A percentile compares a stretch with the other conserved stretches of the same genome.
phyloP scores from a whole-genome alignment of 768 basidiomycete genomes.

The Boletus vinaceobasis region DNA sequence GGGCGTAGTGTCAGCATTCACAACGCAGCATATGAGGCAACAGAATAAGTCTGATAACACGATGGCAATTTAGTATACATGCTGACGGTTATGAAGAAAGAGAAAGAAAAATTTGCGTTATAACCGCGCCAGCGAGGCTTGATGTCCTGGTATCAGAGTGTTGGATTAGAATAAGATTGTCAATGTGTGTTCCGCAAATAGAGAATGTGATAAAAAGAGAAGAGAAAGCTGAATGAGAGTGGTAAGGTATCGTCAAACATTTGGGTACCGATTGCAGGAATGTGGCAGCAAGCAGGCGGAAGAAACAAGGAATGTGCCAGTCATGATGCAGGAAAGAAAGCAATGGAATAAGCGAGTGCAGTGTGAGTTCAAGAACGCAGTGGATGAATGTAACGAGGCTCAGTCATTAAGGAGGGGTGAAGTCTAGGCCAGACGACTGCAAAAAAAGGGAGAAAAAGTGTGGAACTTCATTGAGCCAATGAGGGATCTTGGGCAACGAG shows the following conservation, averaged over 20 bases:
- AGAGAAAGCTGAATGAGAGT: slow-evolving; percentile 28
- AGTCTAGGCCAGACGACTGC: slow-evolving; percentile 16
- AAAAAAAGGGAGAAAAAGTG: slow-evolving; percentile 3
- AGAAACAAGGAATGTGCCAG: slow-evolving; percentile 30
- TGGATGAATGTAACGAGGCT: slow-evolving; percentile 19
- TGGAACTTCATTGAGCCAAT: slow-evolving; percentile 40
- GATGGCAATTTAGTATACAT: slow-evolving; percentile 20
- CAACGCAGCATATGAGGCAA: slow-evolving; percentile 73
- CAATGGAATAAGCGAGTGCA: slow-evolving; percentile 28
- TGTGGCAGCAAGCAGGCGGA: slow-evolving; percentile 17
- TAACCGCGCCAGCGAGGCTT: slow-evolving; percentile 22
- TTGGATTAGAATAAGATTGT: slow-evolving; percentile 28
- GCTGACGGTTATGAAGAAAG: slow-evolving; percentile 11
- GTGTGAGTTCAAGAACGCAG: slow-evolving; percentile 23
- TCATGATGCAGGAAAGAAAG: slow-evolving; percentile 26
- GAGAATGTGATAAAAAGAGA: slow-evolving; percentile 34
- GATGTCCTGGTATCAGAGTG: slow-evolving; percentile 22
- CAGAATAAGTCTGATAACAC: slow-evolving; percentile 11
- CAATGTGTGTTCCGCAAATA: slow-evolving; percentile 36
- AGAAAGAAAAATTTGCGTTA: slow-evolving; percentile 7
- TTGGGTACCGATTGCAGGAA: slow-evolving; percentile 25
- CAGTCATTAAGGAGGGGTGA: slow-evolving; percentile 19
- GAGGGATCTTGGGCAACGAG: slow-evolving; percentile 75
- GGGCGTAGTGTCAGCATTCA: slow-evolving; percentile 96
- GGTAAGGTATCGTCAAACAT: slow-evolving; percentile 34